phyloP scores from a whole-genome alignment of 768 basidiomycete species.

The Lactarius evosmus region DNA sequence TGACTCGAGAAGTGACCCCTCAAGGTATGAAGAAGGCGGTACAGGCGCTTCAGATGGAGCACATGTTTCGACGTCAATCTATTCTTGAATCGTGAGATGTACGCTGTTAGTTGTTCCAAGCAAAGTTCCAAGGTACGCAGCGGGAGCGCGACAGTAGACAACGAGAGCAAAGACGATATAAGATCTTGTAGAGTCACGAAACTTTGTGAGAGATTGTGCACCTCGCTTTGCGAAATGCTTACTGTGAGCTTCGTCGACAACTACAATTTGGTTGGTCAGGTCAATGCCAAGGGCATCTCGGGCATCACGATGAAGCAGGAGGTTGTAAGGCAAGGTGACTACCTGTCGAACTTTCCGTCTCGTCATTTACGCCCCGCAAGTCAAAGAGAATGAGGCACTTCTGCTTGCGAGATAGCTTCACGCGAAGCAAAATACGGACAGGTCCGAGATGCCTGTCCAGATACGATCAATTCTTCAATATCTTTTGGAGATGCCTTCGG shows the following conservation, averaged over 20 bases:
- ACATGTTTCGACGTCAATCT: conserved; percentile 69
- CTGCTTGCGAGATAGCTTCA: conserved; percentile 83
- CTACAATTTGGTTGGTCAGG: conserved; percentile 76
- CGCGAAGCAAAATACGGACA: conserved; percentile 96
- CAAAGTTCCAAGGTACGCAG: conserved; percentile 56
- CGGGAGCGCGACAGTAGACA: conserved; percentile 71
- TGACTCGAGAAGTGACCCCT: conserved; percentile 56
- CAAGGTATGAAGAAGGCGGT: conserved; percentile 68
- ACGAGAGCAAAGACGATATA: conserved; percentile 83
- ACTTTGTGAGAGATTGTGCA: conserved; percentile 4
- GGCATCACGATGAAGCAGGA: conserved; percentile 77
- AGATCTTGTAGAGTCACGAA: conserved; percentile 51
- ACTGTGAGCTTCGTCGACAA: conserved; percentile 98
- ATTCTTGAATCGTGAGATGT: conserved; percentile 74
- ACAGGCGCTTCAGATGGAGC: conserved; percentile 76
- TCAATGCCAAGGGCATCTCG: conserved; percentile 87
- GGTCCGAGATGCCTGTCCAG: conserved; percentile 63
- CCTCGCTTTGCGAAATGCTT: conserved; percentile 33
- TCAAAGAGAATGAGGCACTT: conserved; percentile 45
- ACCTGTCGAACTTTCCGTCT: conserved; percentile 46
- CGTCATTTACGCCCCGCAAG: background rate
- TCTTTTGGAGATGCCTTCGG: conserved; percentile 84
- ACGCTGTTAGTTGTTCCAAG: conserved; percentile 69
- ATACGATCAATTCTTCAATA: conserved; percentile 83
- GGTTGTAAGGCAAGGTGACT: conserved; percentile 91